Conservation (phyloP, 805 yeast species). For the Candida andamanensis region DNA sequence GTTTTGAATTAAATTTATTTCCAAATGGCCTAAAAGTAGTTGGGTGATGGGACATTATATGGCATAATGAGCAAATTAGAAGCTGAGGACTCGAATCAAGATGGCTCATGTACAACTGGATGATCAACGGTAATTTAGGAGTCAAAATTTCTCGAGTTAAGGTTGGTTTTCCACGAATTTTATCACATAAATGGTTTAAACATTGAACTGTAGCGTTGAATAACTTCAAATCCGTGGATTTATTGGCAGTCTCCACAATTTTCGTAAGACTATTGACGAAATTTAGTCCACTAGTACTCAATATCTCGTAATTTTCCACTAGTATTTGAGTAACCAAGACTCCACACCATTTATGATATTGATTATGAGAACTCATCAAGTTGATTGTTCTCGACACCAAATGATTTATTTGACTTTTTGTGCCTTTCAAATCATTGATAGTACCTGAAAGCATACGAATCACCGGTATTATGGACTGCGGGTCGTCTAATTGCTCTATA, state of each 20-base stretch:
- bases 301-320: constrained; percentile 27
- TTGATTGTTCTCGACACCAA: constrained; percentile 38
- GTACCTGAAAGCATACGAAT: constrained; percentile 24
- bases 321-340: constrained; percentile 47
- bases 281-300: constrained; percentile 38
- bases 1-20: constrained; percentile 49
- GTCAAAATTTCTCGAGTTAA: constrained; percentile 79
- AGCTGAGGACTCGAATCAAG: constrained; percentile 26
- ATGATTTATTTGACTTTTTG: constrained; percentile 47
- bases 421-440: constrained; percentile 32
- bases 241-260: constrained; percentile 34
- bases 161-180: constrained; percentile 74
- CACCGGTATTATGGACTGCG: constrained; percentile 26
- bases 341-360: constrained; percentile 55
- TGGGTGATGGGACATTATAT: constrained; percentile 52
- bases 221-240: constrained; percentile 27
- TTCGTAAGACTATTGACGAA: constrained; percentile 39
- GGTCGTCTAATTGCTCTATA: constrained; percentile 21
- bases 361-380: constrained; percentile 23
- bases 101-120: constrained; percentile 47
- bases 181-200: constrained; percentile 35
- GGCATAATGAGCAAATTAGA: constrained; percentile 28
- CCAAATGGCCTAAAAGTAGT: constrained; percentile 81
- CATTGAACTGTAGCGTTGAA: constrained; percentile 35
- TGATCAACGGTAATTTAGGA: constrained; percentile 65